phyloP scores from a whole-genome alignment of 2,329 filamentous ascomycete species.

The Rosellinia necatrix region DNA sequence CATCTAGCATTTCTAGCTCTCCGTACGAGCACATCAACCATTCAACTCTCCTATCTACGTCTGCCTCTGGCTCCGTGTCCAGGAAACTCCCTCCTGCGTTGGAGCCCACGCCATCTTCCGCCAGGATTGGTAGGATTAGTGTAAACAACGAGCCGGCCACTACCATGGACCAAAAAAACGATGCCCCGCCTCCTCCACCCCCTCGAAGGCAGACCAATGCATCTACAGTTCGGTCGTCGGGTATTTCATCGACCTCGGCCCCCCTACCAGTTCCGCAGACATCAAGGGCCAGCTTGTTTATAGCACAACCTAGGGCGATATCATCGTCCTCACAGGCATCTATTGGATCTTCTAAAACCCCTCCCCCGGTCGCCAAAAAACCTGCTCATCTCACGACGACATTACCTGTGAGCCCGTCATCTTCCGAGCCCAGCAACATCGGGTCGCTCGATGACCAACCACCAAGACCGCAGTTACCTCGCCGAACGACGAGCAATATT shows the following conservation, averaged over 20 bases:
- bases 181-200: conserved; percentile 50
- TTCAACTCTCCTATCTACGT: conserved; percentile 52
- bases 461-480: conserved; percentile 35
- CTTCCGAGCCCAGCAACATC: conserved; percentile 25
- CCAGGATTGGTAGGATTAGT: conserved; percentile 51
- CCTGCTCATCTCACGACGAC: conserved; percentile 57
- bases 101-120: conserved; percentile 52
- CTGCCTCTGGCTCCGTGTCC: conserved; percentile 50
- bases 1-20: conserved; percentile 60
- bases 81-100: conserved; percentile 58
- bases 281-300: conserved; percentile 20
- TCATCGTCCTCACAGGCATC: conserved; percentile 33
- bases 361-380: conserved; percentile 63
- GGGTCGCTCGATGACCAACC: conserved; percentile 29
- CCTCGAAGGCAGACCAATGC: conserved; percentile 38
- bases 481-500: conserved; percentile 35
- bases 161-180: conserved; percentile 37
- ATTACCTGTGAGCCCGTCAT: conserved; percentile 38
- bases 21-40: conserved; percentile 63
- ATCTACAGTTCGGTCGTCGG: conserved; percentile 26
- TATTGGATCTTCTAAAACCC: conserved; percentile 35
- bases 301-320: conserved; percentile 23
- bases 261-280: conserved; percentile 45
- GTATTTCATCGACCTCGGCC: conserved; percentile 31
- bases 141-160: conserved; percentile 47